Percentiles rank a stretch among this genome's conserved stretches.
phyloP scores from a whole-genome alignment of 1,284 basidiomycete species.

The Pseudozyma pruni region DNA sequence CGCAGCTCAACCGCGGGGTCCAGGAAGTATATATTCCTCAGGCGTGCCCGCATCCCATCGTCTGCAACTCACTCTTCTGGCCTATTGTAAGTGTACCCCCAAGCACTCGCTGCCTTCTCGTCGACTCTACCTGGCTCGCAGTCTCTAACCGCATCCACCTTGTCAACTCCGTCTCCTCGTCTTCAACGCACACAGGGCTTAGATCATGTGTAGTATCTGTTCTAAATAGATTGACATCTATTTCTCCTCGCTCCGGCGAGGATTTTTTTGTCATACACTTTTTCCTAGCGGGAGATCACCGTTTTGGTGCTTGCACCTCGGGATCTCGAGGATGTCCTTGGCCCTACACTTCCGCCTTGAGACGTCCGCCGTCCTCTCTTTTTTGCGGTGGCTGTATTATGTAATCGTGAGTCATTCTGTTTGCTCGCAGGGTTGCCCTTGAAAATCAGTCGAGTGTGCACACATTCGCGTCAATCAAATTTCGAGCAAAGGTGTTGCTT shows the following conservation, averaged over 20 bases:
- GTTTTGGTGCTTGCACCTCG: conserved; percentile 49
- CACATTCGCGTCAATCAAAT: too few species aligned
- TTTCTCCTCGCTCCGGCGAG: conserved; percentile 53
- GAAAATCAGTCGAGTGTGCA: not conserved
- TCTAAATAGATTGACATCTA: conserved; percentile 61
- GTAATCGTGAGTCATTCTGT: conserved; percentile 21
- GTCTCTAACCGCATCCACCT: conserved; percentile 24
- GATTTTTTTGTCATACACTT: conserved; percentile 51
- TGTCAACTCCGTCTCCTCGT: not conserved
- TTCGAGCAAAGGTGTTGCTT: not conserved
- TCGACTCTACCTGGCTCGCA: conserved; percentile 1
- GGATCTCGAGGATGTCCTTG: conserved; percentile 54
- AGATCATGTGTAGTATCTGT: conserved; percentile 64
- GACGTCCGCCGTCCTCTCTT: conserved; percentile 51
- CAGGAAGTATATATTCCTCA: conserved; percentile 36
- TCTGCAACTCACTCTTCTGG: conserved; percentile 45
- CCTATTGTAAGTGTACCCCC: conserved; percentile 48
- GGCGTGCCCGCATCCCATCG: conserved; percentile 16
- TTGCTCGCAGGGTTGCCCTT: not conserved
- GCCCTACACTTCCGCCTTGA: conserved; percentile 55
- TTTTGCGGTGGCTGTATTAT: conserved; percentile 25
- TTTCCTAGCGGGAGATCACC: conserved; percentile 48
- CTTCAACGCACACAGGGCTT: conserved; percentile 45
- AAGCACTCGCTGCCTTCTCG: not conserved
- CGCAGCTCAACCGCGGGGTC: not conserved